phyloP scores from a whole-genome alignment of 164 flowering plant genomes.

The Nymphaea thermarum region DNA sequence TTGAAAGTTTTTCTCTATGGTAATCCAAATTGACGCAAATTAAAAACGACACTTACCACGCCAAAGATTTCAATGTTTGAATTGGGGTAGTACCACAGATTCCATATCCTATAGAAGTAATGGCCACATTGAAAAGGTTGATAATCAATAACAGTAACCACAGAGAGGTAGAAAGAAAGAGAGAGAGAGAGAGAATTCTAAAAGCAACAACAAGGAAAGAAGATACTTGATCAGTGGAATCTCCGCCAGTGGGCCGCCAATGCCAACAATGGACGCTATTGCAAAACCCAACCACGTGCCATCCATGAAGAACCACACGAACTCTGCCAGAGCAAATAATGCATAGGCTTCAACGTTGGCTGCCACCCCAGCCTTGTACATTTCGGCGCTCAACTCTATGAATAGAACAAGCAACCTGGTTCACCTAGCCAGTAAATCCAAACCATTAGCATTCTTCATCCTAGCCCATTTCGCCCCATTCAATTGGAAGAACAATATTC shows the following conservation, averaged over 20 bases:
- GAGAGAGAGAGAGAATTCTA: neutral
- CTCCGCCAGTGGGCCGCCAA: conserved; percentile 77
- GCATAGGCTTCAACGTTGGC: conserved; percentile 62
- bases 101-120: conserved; percentile 37
- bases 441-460: neutral
- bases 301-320: conserved; percentile 56
- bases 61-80: conserved; percentile 67
- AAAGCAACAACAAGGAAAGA: neutral
- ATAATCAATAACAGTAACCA: neutral
- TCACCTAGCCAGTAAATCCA: neutral
- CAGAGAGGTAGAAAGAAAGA: neutral
- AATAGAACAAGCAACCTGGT: conserved; percentile 53
- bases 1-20: neutral
- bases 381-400: conserved; percentile 70
- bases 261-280: conserved; percentile 59
- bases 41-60: conserved; percentile 26
- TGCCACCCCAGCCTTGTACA: conserved; percentile 78
- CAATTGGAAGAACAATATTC: neutral
- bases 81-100: conserved; percentile 82
- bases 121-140: neutral
- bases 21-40: neutral
- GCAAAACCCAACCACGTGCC: conserved; percentile 60
- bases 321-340: conserved; percentile 65
- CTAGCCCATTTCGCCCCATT: neutral
- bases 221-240: conserved; percentile 68